phyloP scores from a whole-genome alignment of 306 rosid species.

The Begonia fuchsioides region DNA sequence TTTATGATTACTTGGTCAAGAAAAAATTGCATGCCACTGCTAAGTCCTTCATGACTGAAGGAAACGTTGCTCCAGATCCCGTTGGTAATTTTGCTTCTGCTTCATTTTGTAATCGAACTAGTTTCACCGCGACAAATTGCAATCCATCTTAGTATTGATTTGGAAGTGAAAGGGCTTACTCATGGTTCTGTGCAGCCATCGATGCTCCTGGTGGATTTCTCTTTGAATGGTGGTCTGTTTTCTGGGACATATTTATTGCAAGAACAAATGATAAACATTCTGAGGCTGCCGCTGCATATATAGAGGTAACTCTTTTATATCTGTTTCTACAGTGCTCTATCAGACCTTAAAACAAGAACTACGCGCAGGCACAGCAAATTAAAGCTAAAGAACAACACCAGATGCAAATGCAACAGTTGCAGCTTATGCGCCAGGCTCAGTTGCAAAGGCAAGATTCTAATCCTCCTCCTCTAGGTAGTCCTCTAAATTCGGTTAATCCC shows the following conservation, averaged over 20 bases:
- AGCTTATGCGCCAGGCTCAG: constrained; percentile 78
- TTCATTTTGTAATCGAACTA: background rate
- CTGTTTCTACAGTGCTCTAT: constrained; percentile 1
- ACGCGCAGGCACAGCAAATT: constrained; percentile 54
- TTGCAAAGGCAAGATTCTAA: constrained; percentile 72
- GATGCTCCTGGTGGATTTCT: constrained; percentile 98
- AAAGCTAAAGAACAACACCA: constrained; percentile 77
- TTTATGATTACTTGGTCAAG: constrained; percentile 86
- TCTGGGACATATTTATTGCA: constrained; percentile 87
- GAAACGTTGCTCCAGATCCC: constrained; percentile 89
- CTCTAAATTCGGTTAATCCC: constrained; percentile 43
- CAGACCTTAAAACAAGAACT: background rate
- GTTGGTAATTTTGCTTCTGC: constrained; percentile 44
- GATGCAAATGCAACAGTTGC: constrained; percentile 75
- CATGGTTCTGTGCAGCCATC: constrained; percentile 51
- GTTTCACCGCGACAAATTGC: background rate
- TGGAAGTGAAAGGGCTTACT: constrained; percentile 2
- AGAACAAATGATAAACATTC: constrained; percentile 94
- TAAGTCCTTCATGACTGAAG: constrained; percentile 86
- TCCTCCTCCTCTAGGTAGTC: constrained; percentile 57
- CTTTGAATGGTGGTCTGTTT: constrained; percentile 98
- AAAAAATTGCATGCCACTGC: constrained; percentile 87
- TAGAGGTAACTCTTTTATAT: constrained; percentile 41
- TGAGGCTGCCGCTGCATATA: constrained; percentile 75
- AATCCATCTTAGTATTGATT: no score